A percentile compares a stretch with the other conserved stretches of the same genome.
phyloP scores from a whole-genome alignment of 495 filamentous ascomycete genomes.

The Aspergillus cristatus region DNA sequence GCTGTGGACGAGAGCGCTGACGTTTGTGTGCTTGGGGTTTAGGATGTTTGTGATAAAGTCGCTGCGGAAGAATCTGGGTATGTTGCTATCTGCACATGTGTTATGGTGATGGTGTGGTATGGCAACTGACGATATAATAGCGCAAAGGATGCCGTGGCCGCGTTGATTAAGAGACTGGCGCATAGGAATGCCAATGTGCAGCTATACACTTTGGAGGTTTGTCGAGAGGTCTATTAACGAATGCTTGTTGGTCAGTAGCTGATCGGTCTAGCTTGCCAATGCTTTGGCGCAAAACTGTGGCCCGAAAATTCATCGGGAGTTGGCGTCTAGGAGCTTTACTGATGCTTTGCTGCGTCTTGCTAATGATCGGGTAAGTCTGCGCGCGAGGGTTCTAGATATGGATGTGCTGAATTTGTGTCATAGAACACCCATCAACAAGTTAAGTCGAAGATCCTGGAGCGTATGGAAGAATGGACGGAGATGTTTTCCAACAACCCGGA shows the following conservation, averaged over 20 bases:
- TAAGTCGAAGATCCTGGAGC: slow-evolving; percentile 92
- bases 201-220: slow-evolving; percentile 89
- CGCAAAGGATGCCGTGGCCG: slow-evolving; percentile 84
- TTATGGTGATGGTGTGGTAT: background rate
- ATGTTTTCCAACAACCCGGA: slow-evolving; percentile 89
- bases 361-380: slow-evolving; percentile 56
- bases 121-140: slow-evolving; percentile 20
- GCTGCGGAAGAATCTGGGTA: slow-evolving; percentile 54
- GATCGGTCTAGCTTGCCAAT: slow-evolving; percentile 58
- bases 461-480: slow-evolving; percentile 91
- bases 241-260: no score
- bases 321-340: slow-evolving; percentile 91
- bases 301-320: slow-evolving; percentile 79
- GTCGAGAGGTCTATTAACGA: no score
- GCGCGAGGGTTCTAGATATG: background rate
- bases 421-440: slow-evolving; percentile 93
- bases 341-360: slow-evolving; percentile 88
- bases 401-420: slow-evolving; percentile 1
- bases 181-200: slow-evolving; percentile 99
- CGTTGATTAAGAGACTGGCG: slow-evolving; percentile 90
- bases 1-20: slow-evolving; percentile 10
- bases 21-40: slow-evolving; percentile 9
- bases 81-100: slow-evolving; percentile 9
- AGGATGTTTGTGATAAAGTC: slow-evolving; percentile 96
- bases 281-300: slow-evolving; percentile 94